Evolutionary conservation across 176 grass and related monocot genomes (phyloP).

Genomic region (Secale cereale): DNA sequence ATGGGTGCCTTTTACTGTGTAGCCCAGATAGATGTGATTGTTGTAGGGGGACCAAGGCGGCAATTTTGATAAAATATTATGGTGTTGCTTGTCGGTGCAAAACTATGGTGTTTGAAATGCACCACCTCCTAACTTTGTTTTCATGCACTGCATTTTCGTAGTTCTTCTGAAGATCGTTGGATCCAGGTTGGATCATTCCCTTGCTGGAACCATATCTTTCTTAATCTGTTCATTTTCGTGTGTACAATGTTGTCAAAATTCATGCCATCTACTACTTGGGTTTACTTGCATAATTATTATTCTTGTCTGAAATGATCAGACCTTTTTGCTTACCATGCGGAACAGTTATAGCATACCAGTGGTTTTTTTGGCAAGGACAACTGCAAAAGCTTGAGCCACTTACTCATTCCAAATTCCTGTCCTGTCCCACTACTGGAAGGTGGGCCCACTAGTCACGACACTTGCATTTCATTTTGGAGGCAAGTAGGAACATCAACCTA

Average conservation of each 20-base stretch:
- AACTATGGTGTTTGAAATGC: conserved; percentile 5
- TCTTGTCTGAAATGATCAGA: background rate
- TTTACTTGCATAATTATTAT: background rate
- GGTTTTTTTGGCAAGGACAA: conserved; percentile 29
- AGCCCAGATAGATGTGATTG: conserved; percentile 23
- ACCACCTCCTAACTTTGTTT: background rate
- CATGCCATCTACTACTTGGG: background rate
- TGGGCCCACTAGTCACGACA: conserved; percentile 13
- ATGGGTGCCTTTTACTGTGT: conserved; percentile 11
- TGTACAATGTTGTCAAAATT: background rate
- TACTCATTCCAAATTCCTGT: conserved; percentile 26
- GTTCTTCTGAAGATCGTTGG: background rate
- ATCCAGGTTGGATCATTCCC: background rate
- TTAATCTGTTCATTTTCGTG: background rate
- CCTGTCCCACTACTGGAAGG: background rate
- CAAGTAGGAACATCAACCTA: background rate
- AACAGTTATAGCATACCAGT: conserved; percentile 9
- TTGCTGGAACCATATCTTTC: background rate
- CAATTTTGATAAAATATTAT: conserved; percentile 10
- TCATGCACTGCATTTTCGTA: background rate
- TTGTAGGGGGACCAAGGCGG: conserved; percentile 21
- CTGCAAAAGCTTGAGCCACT: background rate
- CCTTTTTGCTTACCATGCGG: background rate
- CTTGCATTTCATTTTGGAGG: background rate
- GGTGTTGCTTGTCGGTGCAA: conserved; percentile 25